Conservation (phyloP, 2,329 filamentous ascomycete species). For the Diaporthe sp. region DNA sequence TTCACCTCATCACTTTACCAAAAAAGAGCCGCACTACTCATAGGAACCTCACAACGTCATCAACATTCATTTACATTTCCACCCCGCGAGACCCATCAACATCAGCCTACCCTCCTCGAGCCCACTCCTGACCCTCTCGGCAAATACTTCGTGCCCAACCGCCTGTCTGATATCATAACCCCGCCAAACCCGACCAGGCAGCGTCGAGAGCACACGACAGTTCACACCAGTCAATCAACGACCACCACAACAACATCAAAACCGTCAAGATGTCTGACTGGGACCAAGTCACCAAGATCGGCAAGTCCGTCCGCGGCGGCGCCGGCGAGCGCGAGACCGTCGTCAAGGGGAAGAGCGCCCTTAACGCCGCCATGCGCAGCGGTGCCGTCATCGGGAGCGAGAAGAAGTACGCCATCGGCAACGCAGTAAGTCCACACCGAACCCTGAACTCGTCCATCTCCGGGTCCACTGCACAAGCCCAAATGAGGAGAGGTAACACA, state of each 20-base stretch:
- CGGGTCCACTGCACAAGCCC: neutral
- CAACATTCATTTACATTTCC: neutral
- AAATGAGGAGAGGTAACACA: neutral
- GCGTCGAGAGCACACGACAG: constrained; percentile 36
- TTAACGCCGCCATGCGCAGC: constrained; percentile 90
- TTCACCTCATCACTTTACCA: constrained; percentile 35
- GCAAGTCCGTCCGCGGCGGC: constrained; percentile 83
- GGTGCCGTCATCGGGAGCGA: constrained; percentile 86
- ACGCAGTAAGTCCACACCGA: constrained; percentile 72
- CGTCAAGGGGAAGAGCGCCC: constrained; percentile 82
- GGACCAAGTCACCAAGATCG: constrained; percentile 93
- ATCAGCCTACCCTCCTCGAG: neutral
- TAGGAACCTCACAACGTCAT: constrained; percentile 34
- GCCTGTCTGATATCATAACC: constrained; percentile 37
- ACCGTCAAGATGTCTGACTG: constrained; percentile 79
- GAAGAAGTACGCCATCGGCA: constrained; percentile 88
- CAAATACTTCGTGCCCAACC: constrained; percentile 28
- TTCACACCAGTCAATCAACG: constrained; percentile 22
- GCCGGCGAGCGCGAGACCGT: constrained; percentile 84
- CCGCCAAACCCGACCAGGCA: constrained; percentile 34
- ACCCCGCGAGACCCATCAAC: neutral
- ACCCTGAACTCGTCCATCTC: too few relatives aligned
- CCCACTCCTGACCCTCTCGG: neutral
- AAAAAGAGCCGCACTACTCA: neutral
- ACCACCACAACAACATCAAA: neutral